Conservation (phyloP, 2,329 filamentous ascomycete genomes). For the Penicillium sp. region DNA sequence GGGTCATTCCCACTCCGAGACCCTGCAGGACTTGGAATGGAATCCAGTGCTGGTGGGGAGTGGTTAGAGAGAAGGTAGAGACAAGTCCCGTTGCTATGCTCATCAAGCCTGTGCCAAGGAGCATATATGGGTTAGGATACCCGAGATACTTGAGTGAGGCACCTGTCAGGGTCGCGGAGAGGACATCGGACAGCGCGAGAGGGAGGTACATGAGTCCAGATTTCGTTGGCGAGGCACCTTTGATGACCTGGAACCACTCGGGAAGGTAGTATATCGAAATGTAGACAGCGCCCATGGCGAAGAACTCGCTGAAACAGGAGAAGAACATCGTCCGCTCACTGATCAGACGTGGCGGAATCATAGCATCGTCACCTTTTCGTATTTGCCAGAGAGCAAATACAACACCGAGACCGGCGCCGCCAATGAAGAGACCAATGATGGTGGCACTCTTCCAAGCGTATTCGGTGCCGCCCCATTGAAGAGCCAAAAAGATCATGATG, state of each 20-base stretch:
- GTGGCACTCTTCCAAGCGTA: slow-evolving; percentile 2
- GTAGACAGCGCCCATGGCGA: slow-evolving; percentile 3
- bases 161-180: not conserved
- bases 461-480: slow-evolving; percentile 1
- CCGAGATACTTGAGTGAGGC: not conserved
- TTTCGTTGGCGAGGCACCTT: slow-evolving; percentile 1
- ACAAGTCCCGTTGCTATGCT: not conserved
- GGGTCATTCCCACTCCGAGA: slow-evolving; percentile 11
- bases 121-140: not conserved
- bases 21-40: slow-evolving; percentile 12
- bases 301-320: slow-evolving; percentile 3
- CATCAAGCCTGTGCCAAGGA: not conserved
- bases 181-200: not conserved
- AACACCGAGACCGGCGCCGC: not conserved
- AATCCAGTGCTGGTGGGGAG: slow-evolving; percentile 4
- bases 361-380: not conserved
- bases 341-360: not conserved
- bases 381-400: not conserved
- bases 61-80: not conserved
- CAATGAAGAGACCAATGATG: not conserved
- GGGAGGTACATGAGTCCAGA: not conserved
- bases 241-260: slow-evolving; percentile 11
- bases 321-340: slow-evolving; percentile 3
- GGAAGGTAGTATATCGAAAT: slow-evolving; percentile 11
- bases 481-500: not conserved